Conservation (phyloP, 2,329 filamentous ascomycete genomes). For the Pestalotiopsis sp. region DNA sequence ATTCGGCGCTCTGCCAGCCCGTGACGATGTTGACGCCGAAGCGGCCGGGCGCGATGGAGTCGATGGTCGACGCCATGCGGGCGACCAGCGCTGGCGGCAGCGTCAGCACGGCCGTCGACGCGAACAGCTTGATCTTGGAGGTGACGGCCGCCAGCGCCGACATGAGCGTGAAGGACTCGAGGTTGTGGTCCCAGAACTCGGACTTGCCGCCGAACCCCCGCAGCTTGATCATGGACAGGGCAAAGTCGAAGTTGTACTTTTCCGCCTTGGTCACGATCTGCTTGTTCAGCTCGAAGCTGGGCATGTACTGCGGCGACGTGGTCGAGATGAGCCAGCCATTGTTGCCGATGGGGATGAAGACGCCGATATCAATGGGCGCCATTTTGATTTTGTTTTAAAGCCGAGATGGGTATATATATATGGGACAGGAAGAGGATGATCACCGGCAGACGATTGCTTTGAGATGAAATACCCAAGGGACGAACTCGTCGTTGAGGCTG, state of each 20-base stretch:
- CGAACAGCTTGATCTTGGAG: slow-evolving; percentile 35
- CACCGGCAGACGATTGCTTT: background rate
- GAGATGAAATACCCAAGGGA: background rate
- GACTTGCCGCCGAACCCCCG: slow-evolving; percentile 34
- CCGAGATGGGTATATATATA: background rate
- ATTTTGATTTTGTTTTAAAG: slow-evolving; percentile 11
- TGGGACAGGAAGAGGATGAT: background rate
- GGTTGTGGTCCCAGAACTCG: slow-evolving; percentile 36
- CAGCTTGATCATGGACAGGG: slow-evolving; percentile 34
- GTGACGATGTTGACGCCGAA: slow-evolving; percentile 37
- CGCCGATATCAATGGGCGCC: slow-evolving; percentile 26
- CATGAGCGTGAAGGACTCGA: slow-evolving; percentile 37
- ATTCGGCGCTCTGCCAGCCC: slow-evolving; percentile 36
- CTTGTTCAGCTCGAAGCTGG: slow-evolving; percentile 34
- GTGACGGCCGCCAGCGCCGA: slow-evolving; percentile 34
- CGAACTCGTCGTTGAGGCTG: background rate
- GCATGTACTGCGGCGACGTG: slow-evolving; percentile 33
- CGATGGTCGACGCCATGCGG: slow-evolving; percentile 34
- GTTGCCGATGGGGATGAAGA: slow-evolving; percentile 34
- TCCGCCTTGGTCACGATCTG: slow-evolving; percentile 32
- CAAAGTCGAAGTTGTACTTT: slow-evolving; percentile 32
- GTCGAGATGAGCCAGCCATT: slow-evolving; percentile 37
- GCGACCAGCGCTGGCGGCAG: slow-evolving; percentile 32
- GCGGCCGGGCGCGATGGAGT: slow-evolving; percentile 32
- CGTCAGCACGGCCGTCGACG: slow-evolving; percentile 32